These are phyloP conservation scores for Leishmania guyanensis DNA, from an alignment of 208 protist genomes.

Conservation along the genomic window DNA sequence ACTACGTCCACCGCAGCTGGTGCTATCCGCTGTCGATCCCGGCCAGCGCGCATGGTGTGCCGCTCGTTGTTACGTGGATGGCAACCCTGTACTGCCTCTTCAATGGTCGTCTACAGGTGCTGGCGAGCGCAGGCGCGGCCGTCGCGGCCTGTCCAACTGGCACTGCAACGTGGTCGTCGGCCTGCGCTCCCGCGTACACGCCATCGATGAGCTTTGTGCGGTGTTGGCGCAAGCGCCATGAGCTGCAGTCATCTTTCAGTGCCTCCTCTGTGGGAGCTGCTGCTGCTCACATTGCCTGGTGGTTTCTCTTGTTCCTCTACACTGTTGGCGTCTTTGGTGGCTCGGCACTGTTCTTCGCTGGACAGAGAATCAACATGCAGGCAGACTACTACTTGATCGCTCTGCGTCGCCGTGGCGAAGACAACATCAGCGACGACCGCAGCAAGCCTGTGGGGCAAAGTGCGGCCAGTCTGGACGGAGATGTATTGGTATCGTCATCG, in stretches of 20 bases:
- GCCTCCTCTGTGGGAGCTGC: not conserved
- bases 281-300: slow-evolving; percentile 1
- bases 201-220: slow-evolving; percentile 18
- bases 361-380: slow-evolving; percentile 52
- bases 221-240: slow-evolving; percentile 4
- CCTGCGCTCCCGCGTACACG: not conserved
- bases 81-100: slow-evolving; percentile 79
- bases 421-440: not conserved
- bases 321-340: slow-evolving; percentile 27
- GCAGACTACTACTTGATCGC: slow-evolving; percentile 60
- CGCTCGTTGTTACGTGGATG: slow-evolving; percentile 51
- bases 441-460: not conserved
- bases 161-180: not conserved
- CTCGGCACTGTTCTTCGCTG: slow-evolving; percentile 45
- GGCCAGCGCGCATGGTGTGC: slow-evolving; percentile 36
- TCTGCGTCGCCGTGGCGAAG: slow-evolving; percentile 23
- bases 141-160: not conserved
- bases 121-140: slow-evolving; percentile 43
- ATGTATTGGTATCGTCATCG: not conserved
- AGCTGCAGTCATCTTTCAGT: not conserved
- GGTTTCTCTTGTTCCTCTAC: slow-evolving; percentile 9
- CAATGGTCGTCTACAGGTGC: slow-evolving; percentile 78
- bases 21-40: slow-evolving; percentile 61
- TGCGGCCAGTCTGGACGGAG: not conserved
- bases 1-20: slow-evolving; percentile 77